Base-by-base conservation (phyloP, 1,284 basidiomycete genomes). In the Cutaneotrichosporon cavernicola region DNA sequence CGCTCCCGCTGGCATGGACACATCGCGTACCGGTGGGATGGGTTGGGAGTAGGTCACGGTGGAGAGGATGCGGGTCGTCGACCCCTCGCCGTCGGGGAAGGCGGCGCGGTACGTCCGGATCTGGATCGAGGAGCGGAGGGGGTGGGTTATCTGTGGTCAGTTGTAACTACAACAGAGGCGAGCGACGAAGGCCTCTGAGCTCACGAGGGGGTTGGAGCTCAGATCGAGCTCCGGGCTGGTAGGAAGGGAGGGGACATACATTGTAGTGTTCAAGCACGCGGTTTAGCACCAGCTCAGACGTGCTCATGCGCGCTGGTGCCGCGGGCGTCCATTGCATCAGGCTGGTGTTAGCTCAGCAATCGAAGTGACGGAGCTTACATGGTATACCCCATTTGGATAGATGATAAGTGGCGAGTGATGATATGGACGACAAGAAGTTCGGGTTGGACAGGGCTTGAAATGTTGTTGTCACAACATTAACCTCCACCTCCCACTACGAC, bases 271-370 rank as follows among this genome's bases (percentile, higher is more conserved):
- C 76, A 2, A 79, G 69, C 4, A 78, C 66, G 5, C 76, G 67
- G 32, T 68, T 66, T 13, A 74, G 58, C 62, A 79, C 64, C n/a
- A 77, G 69, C 40, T 79, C 76, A 34, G 65, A 66, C 26, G 76
- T 71, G 21, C 69, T 66, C 14, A 65, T 65, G n/a, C 70, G 66
- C 21, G 62, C 31, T 31, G 73, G 72, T 16, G 67, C 64, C 2
- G 69, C 50, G 47, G 69, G 69, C 31, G 74, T 69, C 77, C 77
- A 79, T 65, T 78, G 76, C 34, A 76, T 66, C n/a, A 75, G 70
- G 11, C 77, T 79, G 61, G 53, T 21, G 65, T 68, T 26, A 71
- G 65, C 57, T 38, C 6, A 5, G 22, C 14, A 16, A 18, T 26
- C 10, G 18, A 18, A 2, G n/a, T 8, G 5, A n/a, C 13, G 4